Evolutionary conservation across 345 rosid genomes (phyloP).

Genomic region (Noccaea caerulescens): DNA sequence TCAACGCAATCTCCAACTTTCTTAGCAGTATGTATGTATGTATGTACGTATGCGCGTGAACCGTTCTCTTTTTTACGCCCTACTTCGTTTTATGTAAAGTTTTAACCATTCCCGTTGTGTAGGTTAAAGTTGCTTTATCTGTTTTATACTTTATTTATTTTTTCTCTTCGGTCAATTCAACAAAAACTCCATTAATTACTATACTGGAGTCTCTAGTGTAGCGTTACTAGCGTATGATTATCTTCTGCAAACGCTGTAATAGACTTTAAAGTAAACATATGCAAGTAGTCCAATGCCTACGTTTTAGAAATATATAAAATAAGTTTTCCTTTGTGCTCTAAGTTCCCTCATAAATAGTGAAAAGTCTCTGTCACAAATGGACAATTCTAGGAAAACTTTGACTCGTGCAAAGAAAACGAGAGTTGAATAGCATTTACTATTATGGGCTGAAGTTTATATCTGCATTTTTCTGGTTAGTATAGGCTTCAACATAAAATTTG

Average conservation of each 20-base stretch:
- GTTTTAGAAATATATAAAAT: background rate
- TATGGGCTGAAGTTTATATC: background rate
- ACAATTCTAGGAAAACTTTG: background rate
- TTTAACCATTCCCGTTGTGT: background rate
- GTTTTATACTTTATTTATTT: background rate
- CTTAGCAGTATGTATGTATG: background rate
- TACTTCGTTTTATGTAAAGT: background rate
- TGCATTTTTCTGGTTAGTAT: background rate
- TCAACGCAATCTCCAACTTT: slow-evolving; percentile 35
- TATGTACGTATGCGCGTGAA: slow-evolving; percentile 31
- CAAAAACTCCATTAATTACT: background rate
- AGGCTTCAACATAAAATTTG: background rate
- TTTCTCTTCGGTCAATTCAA: slow-evolving; percentile 22
- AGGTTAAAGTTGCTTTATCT: slow-evolving; percentile 34
- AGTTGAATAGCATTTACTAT: background rate
- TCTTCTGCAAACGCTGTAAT: slow-evolving; percentile 27
- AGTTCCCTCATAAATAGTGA: background rate
- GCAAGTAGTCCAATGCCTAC: background rate
- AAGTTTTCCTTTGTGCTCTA: too few species aligned
- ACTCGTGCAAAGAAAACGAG: background rate
- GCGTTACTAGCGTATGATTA: slow-evolving; percentile 22
- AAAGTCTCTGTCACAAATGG: background rate
- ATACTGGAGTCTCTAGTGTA: slow-evolving; percentile 2
- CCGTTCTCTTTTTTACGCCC: background rate
- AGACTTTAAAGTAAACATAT: slow-evolving; percentile 2